phyloP scores from a whole-genome alignment of 352 stramenopile genomes.

The Pythium dissotocum region DNA sequence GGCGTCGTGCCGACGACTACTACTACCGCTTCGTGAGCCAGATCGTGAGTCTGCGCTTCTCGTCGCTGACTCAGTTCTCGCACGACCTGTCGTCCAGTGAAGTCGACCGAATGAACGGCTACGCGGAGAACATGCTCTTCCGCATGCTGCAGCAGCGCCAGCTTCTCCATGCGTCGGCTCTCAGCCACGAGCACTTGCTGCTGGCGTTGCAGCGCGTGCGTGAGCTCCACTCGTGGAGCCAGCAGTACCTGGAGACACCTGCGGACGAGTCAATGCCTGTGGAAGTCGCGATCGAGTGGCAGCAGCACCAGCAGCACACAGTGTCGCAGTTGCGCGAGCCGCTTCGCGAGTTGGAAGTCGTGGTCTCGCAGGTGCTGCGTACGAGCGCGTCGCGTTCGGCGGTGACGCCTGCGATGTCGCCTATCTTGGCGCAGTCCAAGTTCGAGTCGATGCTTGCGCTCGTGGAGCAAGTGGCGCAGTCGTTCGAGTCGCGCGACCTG shows the following conservation, averaged over 20 bases:
- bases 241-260: slow-evolving; percentile 37
- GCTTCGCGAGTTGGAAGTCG: slow-evolving; percentile 69
- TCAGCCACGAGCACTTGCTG: slow-evolving; percentile 76
- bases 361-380: slow-evolving; percentile 51
- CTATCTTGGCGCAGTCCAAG: slow-evolving; percentile 20
- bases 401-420: not conserved
- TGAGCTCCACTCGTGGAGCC: slow-evolving; percentile 25
- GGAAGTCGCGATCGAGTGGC: slow-evolving; percentile 49
- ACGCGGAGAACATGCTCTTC: slow-evolving; percentile 90
- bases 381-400: slow-evolving; percentile 14
- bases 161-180: slow-evolving; percentile 62
- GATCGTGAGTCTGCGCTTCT: slow-evolving; percentile 77
- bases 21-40: slow-evolving; percentile 90
- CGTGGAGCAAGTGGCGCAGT: slow-evolving; percentile 22
- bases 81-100: slow-evolving; percentile 83
- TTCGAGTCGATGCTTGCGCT: slow-evolving; percentile 26
- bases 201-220: slow-evolving; percentile 42
- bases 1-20: slow-evolving; percentile 84
- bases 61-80: slow-evolving; percentile 77
- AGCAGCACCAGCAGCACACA: slow-evolving; percentile 49
- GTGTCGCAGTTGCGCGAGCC: slow-evolving; percentile 48
- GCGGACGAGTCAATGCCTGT: slow-evolving; percentile 39
- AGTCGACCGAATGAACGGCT: slow-evolving; percentile 86
- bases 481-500: slow-evolving; percentile 23
- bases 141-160: slow-evolving; percentile 88